Evolutionary conservation across 2,329 filamentous ascomycete species (phyloP), one percentile per base, ranked within the genome.

Genomic region (Sporothrix schenckii): DNA sequence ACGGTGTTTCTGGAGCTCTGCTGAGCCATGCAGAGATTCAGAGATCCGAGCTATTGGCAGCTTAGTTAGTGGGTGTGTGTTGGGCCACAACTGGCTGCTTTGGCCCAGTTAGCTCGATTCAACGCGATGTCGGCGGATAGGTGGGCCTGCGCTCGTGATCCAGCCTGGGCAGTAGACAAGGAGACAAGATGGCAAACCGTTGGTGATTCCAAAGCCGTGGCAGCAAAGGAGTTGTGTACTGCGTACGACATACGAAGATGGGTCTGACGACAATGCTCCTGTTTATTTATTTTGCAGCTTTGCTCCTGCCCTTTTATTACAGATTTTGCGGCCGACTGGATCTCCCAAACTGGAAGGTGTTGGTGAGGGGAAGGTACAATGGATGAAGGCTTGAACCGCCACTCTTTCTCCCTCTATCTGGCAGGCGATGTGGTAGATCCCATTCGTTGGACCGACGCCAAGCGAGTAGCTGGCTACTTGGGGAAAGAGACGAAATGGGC

Each of bases 281-380:
- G 10, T 13, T 27, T 61, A 34, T 61, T 24, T 34, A 47, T 65
- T 34, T 34, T 50, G 61, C 6, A 47, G 39, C 19, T 47, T 19
- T 47, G n/a, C 44, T 65, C 21, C 16, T 65, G 14, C 61, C 44
- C 2, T 65, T 27, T 49, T 44, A 34, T 7, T 14, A 50, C 6
- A 50, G 3, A 14, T 34, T 6, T 14, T 14, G 30, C 14, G 27
- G 16, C 41, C 27, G 4, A 63, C 27, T 24, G n/a, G 58, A 68
- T 39, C n/a, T 68, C 50, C 66, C 7, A 47, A 68, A 58, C 52
- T 49, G 66, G 66, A 68, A 68, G 66, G 66, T 58, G 66, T 56
- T 47, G 39, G 65, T n/a, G 50, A 24, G 52, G 47, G 34, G 34
- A 47, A 63, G 21, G 21, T 54, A 27, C 39, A 4, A 2, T 39